Conservation (phyloP, 371 early-diverging fungal genomes). For the Batrachochytrium dendrobatidis region DNA sequence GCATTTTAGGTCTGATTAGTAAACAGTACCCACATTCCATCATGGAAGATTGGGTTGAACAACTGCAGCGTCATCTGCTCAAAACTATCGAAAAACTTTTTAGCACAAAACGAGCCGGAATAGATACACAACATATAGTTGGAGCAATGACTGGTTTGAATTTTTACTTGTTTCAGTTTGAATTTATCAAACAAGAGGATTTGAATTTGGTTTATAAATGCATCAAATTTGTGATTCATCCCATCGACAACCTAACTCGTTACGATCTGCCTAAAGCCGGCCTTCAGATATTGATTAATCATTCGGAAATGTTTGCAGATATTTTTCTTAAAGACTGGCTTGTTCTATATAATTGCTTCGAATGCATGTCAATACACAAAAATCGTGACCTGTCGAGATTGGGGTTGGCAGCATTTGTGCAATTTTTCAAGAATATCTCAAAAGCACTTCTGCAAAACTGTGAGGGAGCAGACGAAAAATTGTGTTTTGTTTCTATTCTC, state of each 20-base stretch:
- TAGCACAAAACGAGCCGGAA: not conserved
- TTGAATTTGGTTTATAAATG: constrained; percentile 24
- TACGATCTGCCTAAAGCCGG: constrained; percentile 49
- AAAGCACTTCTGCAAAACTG: constrained; percentile 2
- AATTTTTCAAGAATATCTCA: constrained; percentile 45
- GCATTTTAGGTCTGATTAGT: constrained; percentile 6
- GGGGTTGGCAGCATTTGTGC: constrained; percentile 45
- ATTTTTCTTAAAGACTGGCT: constrained; percentile 38
- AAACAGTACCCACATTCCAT: constrained; percentile 3
- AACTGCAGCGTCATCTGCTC: not conserved
- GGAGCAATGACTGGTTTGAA: constrained; percentile 18
- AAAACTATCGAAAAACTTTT: constrained; percentile 4
- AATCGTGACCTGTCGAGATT: constrained; percentile 45
- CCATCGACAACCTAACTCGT: constrained; percentile 40
- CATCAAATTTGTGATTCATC: constrained; percentile 32
- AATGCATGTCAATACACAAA: constrained; percentile 39
- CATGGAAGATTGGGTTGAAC: not conserved
- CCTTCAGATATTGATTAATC: constrained; percentile 46
- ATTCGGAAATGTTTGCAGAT: constrained; percentile 41
- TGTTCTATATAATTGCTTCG: constrained; percentile 38
- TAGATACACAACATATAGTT: constrained; percentile 8
- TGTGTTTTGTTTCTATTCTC: constrained; percentile 30
- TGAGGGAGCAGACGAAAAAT: constrained; percentile 20
- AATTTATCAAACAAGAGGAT: constrained; percentile 21
- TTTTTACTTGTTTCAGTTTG: constrained; percentile 8